Evolutionary conservation across 2,329 filamentous ascomycete species (phyloP), one percentile per base, ranked within the genome.

Genomic region (Penicillium sp.): DNA sequence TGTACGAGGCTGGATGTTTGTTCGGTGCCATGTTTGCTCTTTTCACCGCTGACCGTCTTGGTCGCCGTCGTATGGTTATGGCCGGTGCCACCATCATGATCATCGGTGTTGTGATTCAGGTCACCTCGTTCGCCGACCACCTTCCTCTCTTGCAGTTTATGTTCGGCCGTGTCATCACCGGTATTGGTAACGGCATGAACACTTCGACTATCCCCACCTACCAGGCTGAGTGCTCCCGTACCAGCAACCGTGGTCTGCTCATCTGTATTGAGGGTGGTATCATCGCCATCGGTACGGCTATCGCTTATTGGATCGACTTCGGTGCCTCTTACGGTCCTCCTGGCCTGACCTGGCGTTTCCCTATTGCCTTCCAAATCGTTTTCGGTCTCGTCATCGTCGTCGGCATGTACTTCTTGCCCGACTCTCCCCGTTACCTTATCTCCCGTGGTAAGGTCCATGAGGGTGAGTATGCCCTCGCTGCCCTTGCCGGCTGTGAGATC

Each of bases 251-350:
- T 61, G 85, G 85, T 61, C 78, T 85, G 33, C 71, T 86, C 53
- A 86, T 86, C 63, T 86, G 84, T 69, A 84, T 86, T 48, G 83
- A 80, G 66, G 82, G 79, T 63, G 81, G 80, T 66, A 72, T 76
- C 31, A 80, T 82, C 45, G 80, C 80, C 9, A 79, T 82, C 51
- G 80, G 81, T 37, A 81, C 78, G 6, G 66, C 78, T 16, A 81
- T 83, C 52, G 80, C 80, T 3, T 82, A 82, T 68, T 82, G 80
- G 79, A 79, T 80, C 59, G 78, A 81, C 52, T 82, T 77, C 50
- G 79, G 79, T 52, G 76, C 73, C 21, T 70, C 68, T 33, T 76
- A 75, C 57, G 70, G 70, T 11, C 67, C 68, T 1, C 16, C 55
- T 5, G 71, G 74, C 48, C 60, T 78, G 9, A 71, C 70, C 14